phyloP scores from a whole-genome alignment of 2,329 filamentous ascomycete species.

The Clarireedia homoeocarpa region DNA sequence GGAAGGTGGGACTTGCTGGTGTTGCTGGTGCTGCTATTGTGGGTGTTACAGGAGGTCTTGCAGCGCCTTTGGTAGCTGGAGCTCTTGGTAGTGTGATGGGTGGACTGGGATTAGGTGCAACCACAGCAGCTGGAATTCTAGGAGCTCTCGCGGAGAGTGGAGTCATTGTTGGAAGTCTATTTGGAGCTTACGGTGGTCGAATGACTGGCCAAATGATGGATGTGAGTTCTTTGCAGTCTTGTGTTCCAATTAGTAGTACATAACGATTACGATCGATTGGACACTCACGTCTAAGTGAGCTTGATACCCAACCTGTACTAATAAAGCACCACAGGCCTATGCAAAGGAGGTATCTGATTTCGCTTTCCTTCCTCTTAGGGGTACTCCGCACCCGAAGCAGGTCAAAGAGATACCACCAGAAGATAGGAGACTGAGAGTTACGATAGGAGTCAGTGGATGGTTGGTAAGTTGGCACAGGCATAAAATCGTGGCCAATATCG shows the following conservation, averaged over 20 bases:
- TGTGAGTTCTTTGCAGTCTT: not conserved
- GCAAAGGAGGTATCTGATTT: constrained; percentile 83
- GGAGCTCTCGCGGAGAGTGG: constrained; percentile 74
- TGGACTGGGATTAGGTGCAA: constrained; percentile 65
- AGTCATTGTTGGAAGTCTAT: constrained; percentile 73
- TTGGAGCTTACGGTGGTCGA: constrained; percentile 81
- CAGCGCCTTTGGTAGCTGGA: constrained; percentile 53
- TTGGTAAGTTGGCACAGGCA: constrained; percentile 30
- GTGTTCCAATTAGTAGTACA: too few relatives aligned
- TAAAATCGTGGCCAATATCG: too few relatives aligned
- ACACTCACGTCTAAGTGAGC: too few relatives aligned
- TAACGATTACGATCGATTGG: too few relatives aligned
- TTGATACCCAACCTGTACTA: too few relatives aligned
- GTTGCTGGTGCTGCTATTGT: constrained; percentile 79
- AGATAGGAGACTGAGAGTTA: constrained; percentile 67
- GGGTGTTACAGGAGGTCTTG: constrained; percentile 66
- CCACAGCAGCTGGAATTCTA: constrained; percentile 68
- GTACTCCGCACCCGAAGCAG: constrained; percentile 37
- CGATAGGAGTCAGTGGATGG: constrained; percentile 79
- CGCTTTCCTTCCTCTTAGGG: constrained; percentile 68
- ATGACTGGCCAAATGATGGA: constrained; percentile 86
- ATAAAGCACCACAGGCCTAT: constrained; percentile 43
- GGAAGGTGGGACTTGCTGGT: constrained; percentile 86
- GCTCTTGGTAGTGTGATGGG: constrained; percentile 48
- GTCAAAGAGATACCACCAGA: constrained; percentile 34